Evolutionary conservation across 257 asterid species (phyloP), one percentile per base, ranked within the genome.

Genomic region (Solanum chaucha): DNA sequence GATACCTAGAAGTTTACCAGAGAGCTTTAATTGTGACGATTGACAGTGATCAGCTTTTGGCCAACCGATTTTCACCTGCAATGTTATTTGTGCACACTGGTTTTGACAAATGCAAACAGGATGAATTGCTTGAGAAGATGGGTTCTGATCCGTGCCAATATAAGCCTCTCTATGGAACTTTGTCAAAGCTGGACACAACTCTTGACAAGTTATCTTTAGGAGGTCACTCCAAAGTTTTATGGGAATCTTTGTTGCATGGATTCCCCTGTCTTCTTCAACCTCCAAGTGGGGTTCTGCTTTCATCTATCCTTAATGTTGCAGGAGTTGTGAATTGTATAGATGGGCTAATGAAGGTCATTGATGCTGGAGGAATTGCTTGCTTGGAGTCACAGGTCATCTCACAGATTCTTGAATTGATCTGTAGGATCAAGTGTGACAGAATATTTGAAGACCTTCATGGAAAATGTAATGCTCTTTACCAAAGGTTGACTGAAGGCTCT

Each of bases 201-300:
- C 68, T 94, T 85, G 97, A 93, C 72, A 95, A 90, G 88, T 83
- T 93, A 88, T 90, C 95, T 89, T 68, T 89, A 72, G 99, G 96
- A 35, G 82, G 90, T 89, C 95, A 92, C 78, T 90, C 94, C 35
- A 92, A 93, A 88, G 88, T 93, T 71, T 90, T 95, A 86, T 97
- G 98, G 99, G 94, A 94, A 90, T 86, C 94, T 87, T 89, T 86
- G 26, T 88, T 96, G 92, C 98, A 95, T 92, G 99, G 99, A 26
- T 93, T 97, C 90, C 98, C 99, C 19, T 92, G 94, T 86, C 89
- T 91, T 89, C 86, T 87, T 88, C 95, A 89, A 74, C 89, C 85
- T 90, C 88, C 90, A 8, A 88, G 94, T 86, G 98, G 92, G 88
- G 87, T 92, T 90, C 87, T 97, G 64, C 92, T 97, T 38, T 97